A percentile compares a stretch with the other conserved stretches of the same genome.
Conservation (phyloP, 306 rosid genomes). For the Lathyrus tuberosus region DNA sequence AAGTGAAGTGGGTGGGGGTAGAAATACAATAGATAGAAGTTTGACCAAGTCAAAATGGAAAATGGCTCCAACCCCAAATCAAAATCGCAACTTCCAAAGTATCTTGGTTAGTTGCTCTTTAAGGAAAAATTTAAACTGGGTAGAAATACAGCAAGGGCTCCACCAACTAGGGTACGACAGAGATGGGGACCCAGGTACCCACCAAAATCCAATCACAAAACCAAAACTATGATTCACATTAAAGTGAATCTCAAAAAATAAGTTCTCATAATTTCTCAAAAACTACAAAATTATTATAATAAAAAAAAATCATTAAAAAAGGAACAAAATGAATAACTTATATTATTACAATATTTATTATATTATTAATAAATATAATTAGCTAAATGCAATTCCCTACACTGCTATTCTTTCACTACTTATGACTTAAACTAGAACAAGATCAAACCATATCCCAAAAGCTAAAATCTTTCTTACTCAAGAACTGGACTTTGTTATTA, state of each 20-base stretch:
- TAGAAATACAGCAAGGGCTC: slow-evolving; percentile 21
- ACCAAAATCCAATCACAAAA: not conserved
- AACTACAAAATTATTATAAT: too few relatives aligned
- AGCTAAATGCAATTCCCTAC: not conserved
- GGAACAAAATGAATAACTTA: too few relatives aligned
- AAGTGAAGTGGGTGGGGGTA: not conserved
- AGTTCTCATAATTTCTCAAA: too few relatives aligned
- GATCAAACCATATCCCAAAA: slow-evolving; percentile 44
- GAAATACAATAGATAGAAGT: not conserved
- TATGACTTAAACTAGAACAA: slow-evolving; percentile 35
- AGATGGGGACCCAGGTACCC: not conserved
- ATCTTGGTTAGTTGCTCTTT: slow-evolving; percentile 35
- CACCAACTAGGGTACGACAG: not conserved
- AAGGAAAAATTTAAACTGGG: slow-evolving; percentile 31
- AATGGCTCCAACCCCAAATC: slow-evolving; percentile 22
- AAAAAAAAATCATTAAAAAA: too few relatives aligned
- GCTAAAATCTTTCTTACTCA: slow-evolving; percentile 44
- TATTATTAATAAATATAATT: too few relatives aligned
- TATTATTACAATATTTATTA: too few relatives aligned
- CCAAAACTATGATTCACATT: too few relatives aligned
- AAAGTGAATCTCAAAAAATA: too few relatives aligned
- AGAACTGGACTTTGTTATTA: slow-evolving; percentile 56
- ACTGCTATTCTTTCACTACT: slow-evolving; percentile 40
- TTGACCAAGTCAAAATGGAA: slow-evolving; percentile 44
- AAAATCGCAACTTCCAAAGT: slow-evolving; percentile 28